Conservation (phyloP, 176 grass and related monocot genomes). For the Eleusine indica region DNA sequence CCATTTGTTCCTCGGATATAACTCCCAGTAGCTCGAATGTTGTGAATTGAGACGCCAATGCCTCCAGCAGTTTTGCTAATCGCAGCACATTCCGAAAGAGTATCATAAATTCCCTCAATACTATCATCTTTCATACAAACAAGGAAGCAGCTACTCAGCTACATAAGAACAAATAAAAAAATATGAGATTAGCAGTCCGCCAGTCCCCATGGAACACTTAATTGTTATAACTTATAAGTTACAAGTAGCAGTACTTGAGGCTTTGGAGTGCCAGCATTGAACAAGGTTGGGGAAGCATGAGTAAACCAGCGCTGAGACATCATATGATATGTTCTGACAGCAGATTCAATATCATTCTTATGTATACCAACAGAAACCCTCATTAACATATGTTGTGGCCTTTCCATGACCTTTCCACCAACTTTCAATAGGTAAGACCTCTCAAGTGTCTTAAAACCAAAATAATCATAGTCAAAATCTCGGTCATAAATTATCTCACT, state of each 20-base stretch:
- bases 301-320: slow-evolving; percentile 99
- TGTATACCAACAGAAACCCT: slow-evolving; percentile 94
- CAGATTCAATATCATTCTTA: slow-evolving; percentile 86
- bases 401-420: slow-evolving; percentile 61
- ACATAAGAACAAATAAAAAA: slow-evolving; percentile 26
- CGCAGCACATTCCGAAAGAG: slow-evolving; percentile 85
- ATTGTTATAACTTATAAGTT: background rate
- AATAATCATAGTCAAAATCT: slow-evolving; percentile 96
- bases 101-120: slow-evolving; percentile 98
- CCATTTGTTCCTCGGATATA: slow-evolving; percentile 95
- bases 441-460: slow-evolving; percentile 95
- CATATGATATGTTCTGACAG: slow-evolving; percentile 75
- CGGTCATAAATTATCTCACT: slow-evolving; percentile 97
- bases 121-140: slow-evolving; percentile 98
- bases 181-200: background rate
- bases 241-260: slow-evolving; percentile 57
- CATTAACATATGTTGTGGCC: slow-evolving; percentile 96
- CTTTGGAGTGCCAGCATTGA: slow-evolving; percentile 88
- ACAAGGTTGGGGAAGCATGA: slow-evolving; percentile 89
- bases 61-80: slow-evolving; percentile 96
- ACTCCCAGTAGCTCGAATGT: slow-evolving; percentile 83
- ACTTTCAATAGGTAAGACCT: slow-evolving; percentile 93
- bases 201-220: background rate
- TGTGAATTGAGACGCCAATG: slow-evolving; percentile 90
- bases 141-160: slow-evolving; percentile 96